Evolutionary conservation across 2,329 filamentous ascomycete genomes (phyloP).

Genomic region (Sphaerostilbella broomeana): DNA sequence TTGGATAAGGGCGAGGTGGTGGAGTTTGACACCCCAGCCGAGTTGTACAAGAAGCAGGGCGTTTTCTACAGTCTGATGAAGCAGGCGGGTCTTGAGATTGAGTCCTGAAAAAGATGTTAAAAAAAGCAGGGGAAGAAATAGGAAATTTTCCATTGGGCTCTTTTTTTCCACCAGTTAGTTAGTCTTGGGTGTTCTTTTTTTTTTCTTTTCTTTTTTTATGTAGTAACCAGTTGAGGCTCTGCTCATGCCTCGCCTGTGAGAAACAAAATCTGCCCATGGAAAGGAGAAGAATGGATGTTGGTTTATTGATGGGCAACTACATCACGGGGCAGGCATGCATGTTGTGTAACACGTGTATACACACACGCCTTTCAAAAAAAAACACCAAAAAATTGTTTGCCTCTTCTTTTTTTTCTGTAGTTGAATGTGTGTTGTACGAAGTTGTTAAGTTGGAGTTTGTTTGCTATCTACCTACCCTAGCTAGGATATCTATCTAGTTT

Average conservation of each 20-base stretch:
- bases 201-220: constrained; percentile 1
- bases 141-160: neutral
- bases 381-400: no score
- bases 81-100: constrained; percentile 69
- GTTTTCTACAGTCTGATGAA: constrained; percentile 86
- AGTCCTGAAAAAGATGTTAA: constrained; percentile 23
- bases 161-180: no score
- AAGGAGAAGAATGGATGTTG: neutral
- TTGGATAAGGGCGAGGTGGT: constrained; percentile 83
- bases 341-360: no score
- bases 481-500: no score
- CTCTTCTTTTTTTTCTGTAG: no score
- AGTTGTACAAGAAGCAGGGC: constrained; percentile 67
- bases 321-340: no score
- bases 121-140: neutral
- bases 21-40: constrained; percentile 83
- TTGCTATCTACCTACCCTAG: no score
- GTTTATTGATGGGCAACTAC: no score
- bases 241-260: neutral
- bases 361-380: no score
- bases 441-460: no score
- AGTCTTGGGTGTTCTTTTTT: neutral
- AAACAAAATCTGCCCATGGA: constrained; percentile 3
- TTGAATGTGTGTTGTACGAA: no score
- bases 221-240: neutral